Conservation (phyloP, 352 stramenopile species). For the Salisapilia sapeloensis region DNA sequence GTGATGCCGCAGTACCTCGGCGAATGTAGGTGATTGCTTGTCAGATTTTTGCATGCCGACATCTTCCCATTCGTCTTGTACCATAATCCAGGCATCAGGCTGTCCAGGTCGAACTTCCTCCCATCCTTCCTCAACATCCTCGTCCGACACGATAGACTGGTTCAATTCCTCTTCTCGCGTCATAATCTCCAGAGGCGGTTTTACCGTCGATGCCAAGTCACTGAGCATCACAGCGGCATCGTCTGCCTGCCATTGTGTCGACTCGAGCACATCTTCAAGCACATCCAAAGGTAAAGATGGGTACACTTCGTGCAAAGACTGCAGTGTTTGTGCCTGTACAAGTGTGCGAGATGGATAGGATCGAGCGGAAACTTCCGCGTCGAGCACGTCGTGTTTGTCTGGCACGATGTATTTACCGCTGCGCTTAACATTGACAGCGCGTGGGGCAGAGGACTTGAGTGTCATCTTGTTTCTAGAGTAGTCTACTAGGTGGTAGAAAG, state of each 20-base stretch:
- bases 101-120: conserved; percentile 28
- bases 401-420: no score
- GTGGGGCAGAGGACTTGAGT: no score
- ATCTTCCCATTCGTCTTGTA: conserved; percentile 65
- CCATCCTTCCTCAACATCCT: conserved; percentile 35
- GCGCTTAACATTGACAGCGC: no score
- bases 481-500: no score
- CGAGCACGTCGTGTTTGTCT: no score
- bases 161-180: conserved; percentile 5
- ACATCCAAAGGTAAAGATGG: conserved; percentile 22
- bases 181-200: background rate
- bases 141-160: conserved; percentile 8
- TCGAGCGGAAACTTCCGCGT: no score
- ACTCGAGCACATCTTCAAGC: conserved; percentile 35
- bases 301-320: conserved; percentile 36
- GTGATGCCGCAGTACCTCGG: conserved; percentile 22
- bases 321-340: conserved; percentile 23
- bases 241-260: conserved; percentile 50
- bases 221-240: conserved; percentile 36
- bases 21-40: conserved; percentile 31
- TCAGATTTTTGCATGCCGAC: conserved; percentile 18
- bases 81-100: conserved; percentile 20
- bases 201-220: conserved; percentile 18
- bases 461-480: no score
- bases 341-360: no score